Conservation (phyloP, 495 filamentous ascomycete species). For the Massariosphaeria phaeospora region DNA sequence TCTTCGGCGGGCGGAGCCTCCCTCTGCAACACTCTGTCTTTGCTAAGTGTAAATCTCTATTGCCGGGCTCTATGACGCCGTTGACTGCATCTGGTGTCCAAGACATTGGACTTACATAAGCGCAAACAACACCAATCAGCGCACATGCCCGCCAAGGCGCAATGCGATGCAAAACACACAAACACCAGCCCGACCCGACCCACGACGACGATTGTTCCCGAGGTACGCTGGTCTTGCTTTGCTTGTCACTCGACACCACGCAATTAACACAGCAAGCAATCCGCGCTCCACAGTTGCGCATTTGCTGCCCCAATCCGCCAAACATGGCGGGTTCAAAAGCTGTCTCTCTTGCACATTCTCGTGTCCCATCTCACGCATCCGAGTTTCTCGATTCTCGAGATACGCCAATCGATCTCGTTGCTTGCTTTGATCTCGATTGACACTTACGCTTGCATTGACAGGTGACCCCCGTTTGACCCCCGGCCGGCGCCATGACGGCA, state of each 20-base stretch:
- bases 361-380: neutral
- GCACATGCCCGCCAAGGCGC: neutral
- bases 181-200: slow-evolving; percentile 8
- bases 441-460: slow-evolving; percentile 11
- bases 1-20: no score
- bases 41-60: no score
- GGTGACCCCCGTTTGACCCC: neutral
- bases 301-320: slow-evolving; percentile 14
- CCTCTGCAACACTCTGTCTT: no score
- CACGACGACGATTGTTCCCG: neutral
- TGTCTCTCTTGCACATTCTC: neutral
- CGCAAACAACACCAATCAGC: no score
- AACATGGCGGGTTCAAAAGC: slow-evolving; percentile 23
- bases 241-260: slow-evolving; percentile 21
- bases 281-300: slow-evolving; percentile 23
- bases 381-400: slow-evolving; percentile 11
- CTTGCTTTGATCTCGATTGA: neutral
- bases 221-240: slow-evolving; percentile 2
- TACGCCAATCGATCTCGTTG: neutral
- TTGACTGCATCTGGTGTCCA: no score
- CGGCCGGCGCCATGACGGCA: neutral
- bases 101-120: no score
- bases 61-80: no score
- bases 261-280: slow-evolving; percentile 24
- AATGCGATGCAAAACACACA: slow-evolving; percentile 24